Conservation (phyloP, 805 yeast genomes). For the Wickerhamomyces mucosus region DNA sequence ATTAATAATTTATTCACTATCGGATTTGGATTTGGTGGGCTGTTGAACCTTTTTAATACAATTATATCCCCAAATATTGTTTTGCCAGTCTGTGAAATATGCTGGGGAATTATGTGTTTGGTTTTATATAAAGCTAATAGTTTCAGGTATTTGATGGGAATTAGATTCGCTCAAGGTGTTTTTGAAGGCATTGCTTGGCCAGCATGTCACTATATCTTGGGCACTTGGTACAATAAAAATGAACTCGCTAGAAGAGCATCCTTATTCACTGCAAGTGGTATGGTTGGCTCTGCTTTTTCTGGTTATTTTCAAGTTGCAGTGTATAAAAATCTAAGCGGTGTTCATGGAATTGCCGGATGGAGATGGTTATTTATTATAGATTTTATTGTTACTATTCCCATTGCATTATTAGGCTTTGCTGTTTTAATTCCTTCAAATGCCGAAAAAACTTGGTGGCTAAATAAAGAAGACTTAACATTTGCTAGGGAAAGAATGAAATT, state of each 20-base stretch:
- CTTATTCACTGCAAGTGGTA: conserved; percentile 8
- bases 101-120: conserved; percentile 41
- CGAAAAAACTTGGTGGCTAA: conserved; percentile 10
- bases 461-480: conserved; percentile 9
- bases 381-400: conserved; percentile 35
- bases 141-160: conserved; percentile 26
- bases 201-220: conserved; percentile 9
- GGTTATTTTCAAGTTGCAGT: conserved; percentile 39
- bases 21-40: too few relatives aligned
- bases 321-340: conserved; percentile 25
- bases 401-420: conserved; percentile 39
- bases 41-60: too few relatives aligned
- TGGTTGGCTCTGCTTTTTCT: conserved; percentile 9
- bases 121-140: conserved; percentile 6
- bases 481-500: conserved; percentile 8
- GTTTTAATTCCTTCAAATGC: conserved; percentile 23
- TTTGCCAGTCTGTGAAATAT: conserved; percentile 4
- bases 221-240: conserved; percentile 7
- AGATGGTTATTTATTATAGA: conserved; percentile 35
- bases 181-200: conserved; percentile 12
- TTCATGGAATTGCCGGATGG: conserved; percentile 24
- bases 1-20: conserved; percentile 48
- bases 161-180: conserved; percentile 50
- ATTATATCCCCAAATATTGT: too few relatives aligned
- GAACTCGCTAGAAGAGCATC: conserved; percentile 10